Evolutionary conservation across 202 grass and related monocot genomes (phyloP).

Genomic region (Schoenoplectus triqueter): DNA sequence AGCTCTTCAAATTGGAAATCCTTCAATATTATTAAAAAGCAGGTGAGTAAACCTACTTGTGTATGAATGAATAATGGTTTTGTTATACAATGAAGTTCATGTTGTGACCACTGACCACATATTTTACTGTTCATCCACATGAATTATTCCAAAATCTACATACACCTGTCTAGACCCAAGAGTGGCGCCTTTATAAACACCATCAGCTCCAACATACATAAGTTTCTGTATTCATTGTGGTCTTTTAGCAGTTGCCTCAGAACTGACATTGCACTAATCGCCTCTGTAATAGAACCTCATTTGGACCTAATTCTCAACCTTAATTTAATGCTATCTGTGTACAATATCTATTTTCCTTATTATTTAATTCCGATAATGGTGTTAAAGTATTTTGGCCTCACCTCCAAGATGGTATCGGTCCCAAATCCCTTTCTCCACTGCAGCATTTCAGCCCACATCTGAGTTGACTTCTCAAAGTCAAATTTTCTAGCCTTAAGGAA

Average conservation of each 20-base stretch:
- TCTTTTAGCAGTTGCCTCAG: background rate
- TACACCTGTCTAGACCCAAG: background rate
- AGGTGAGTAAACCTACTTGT: background rate
- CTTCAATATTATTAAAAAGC: slow-evolving; percentile 49
- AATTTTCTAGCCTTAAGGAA: slow-evolving; percentile 93
- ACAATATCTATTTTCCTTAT: background rate
- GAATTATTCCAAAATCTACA: background rate
- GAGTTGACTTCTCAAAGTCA: slow-evolving; percentile 67
- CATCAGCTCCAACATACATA: background rate
- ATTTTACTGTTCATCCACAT: slow-evolving; percentile 4
- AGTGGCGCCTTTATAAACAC: background rate
- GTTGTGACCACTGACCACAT: background rate
- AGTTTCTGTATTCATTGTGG: background rate
- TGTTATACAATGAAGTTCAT: slow-evolving; percentile 23
- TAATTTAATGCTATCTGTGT: background rate
- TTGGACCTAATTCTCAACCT: background rate
- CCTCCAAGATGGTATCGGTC: slow-evolving; percentile 72
- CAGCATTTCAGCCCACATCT: slow-evolving; percentile 86
- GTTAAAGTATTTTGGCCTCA: slow-evolving; percentile 20
- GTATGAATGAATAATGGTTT: background rate
- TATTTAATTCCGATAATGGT: slow-evolving; percentile 16
- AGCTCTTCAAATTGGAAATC: slow-evolving; percentile 95
- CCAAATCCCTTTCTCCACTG: slow-evolving; percentile 76
- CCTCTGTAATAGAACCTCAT: background rate
- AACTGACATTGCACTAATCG: background rate